Conservation (phyloP, 306 rosid species). For the Oxytropis ochrocephala region DNA sequence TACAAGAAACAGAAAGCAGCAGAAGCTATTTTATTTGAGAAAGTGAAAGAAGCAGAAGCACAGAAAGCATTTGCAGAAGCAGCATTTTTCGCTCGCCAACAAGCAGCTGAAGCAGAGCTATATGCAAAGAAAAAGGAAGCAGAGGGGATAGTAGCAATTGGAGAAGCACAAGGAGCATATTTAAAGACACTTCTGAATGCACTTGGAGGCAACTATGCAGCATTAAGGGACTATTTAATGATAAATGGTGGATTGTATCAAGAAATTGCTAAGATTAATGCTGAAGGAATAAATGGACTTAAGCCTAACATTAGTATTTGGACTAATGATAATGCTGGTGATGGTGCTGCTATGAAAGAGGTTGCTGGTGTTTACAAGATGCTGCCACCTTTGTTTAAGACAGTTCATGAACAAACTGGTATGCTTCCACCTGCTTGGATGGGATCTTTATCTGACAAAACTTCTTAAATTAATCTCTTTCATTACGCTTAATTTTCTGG, state of each 20-base stretch:
- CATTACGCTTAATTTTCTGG: not conserved
- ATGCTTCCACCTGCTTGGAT: conserved; percentile 38
- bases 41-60: conserved; percentile 32
- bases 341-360: conserved; percentile 11
- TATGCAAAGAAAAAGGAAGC: conserved; percentile 29
- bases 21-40: conserved; percentile 28
- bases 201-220: conserved; percentile 12
- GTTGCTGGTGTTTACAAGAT: conserved; percentile 29
- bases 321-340: conserved; percentile 9
- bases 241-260: conserved; percentile 24
- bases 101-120: conserved; percentile 27
- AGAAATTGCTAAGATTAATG: conserved; percentile 31
- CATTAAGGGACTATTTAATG: conserved; percentile 32
- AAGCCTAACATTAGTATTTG: conserved; percentile 34
- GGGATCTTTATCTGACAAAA: conserved; percentile 12
- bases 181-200: conserved; percentile 23
- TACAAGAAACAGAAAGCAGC: conserved; percentile 27
- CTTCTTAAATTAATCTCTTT: not conserved
- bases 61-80: conserved; percentile 23
- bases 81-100: conserved; percentile 17
- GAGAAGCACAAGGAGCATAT: conserved; percentile 19
- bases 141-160: conserved; percentile 26
- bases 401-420: conserved; percentile 35
- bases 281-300: conserved; percentile 31
- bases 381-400: conserved; percentile 33